Evolutionary conservation across 2,329 filamentous ascomycete species (phyloP), one percentile per base, ranked within the genome.

Genomic region (Acephala macrosclerotiorum): DNA sequence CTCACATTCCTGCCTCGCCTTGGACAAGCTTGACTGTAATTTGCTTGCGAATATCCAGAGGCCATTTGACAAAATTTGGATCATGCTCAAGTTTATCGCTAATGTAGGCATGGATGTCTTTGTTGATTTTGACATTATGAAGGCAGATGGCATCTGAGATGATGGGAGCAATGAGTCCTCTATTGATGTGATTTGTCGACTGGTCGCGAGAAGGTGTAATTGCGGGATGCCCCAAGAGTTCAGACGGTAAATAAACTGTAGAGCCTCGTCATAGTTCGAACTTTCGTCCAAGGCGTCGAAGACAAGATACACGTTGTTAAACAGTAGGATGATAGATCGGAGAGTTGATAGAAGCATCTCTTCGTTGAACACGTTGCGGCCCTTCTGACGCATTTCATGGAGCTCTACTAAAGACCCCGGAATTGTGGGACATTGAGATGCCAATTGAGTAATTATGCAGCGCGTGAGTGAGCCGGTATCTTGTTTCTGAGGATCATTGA

Each of bases 1-100:
- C 74, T 68, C 68, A 79, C 77, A 79, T 74, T 47, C 77, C 77
- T 14, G 73, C 68, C 20, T 75, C 75, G 12, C 70, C 65, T 12
- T 68, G 55, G 3, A 71, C 66, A 2, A 80, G 66, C 20, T 69
- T 71, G 2, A 51, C 45, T 57, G 74, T 66, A 38, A 79, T 77
- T 38, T 72, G 65, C 8, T 66, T 38, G n/a, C 74, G 66, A 55
- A 73, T 65, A 25, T 72, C 65, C 20, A 59, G 36, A 3, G 67
- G 70, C 74, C 74, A 77, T 56, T 72, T 72, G 5, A 63, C 58
- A 25, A 77, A 64, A 40, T 47, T 61, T 35, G 65, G 68, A 38
- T 74, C 73, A 14, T 69, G 63, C n/a, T 58, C 67, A 8, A 77
- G 64, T 35, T 70, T 68, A 7, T 70, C 68, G 2, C 63, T 61